phyloP scores from a whole-genome alignment of 495 filamentous ascomycete species.

The Poronia punctata region DNA sequence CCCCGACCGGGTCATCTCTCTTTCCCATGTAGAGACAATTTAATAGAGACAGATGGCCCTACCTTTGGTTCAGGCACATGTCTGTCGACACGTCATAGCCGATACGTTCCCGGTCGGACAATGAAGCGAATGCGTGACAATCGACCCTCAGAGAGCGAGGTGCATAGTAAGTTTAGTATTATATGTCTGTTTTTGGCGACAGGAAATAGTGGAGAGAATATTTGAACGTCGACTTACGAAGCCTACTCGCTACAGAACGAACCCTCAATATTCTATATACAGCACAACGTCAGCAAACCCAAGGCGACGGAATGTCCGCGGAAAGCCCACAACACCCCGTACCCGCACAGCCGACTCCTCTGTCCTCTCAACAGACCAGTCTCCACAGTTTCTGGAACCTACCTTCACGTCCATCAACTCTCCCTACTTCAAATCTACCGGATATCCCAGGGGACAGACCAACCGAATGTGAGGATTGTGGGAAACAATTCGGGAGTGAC shows the following conservation, averaged over 20 bases:
- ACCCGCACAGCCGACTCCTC: conserved; percentile 7
- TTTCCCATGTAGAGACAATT: not conserved
- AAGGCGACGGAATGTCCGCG: not conserved
- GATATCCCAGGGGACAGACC: conserved; percentile 8
- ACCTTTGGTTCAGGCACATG: too few relatives aligned
- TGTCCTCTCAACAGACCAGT: conserved; percentile 27
- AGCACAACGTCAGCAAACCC: conserved; percentile 34
- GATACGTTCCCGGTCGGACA: conserved; percentile 37
- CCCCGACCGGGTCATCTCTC: conserved; percentile 13
- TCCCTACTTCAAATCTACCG: not conserved
- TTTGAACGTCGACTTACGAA: conserved; percentile 7
- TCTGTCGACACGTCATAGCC: conserved; percentile 7
- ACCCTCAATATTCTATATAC: conserved; percentile 41
- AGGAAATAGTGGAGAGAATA: too few relatives aligned
- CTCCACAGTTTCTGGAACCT: conserved; percentile 45
- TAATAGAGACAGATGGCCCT: conserved; percentile 14
- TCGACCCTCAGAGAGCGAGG: conserved; percentile 39
- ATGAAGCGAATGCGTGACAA: conserved; percentile 45
- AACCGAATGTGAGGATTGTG: conserved; percentile 39
- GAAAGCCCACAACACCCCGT: conserved; percentile 7
- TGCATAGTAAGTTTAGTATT: conserved; percentile 44
- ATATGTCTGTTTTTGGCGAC: too few relatives aligned
- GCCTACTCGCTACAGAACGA: conserved; percentile 28
- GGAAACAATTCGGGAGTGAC: conserved; percentile 18
- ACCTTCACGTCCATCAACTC: conserved; percentile 14